Evolutionary conservation across 2,329 filamentous ascomycete genomes (phyloP), one percentile per base, ranked within the genome.

Genomic region (Lasiodiplodia sp.): DNA sequence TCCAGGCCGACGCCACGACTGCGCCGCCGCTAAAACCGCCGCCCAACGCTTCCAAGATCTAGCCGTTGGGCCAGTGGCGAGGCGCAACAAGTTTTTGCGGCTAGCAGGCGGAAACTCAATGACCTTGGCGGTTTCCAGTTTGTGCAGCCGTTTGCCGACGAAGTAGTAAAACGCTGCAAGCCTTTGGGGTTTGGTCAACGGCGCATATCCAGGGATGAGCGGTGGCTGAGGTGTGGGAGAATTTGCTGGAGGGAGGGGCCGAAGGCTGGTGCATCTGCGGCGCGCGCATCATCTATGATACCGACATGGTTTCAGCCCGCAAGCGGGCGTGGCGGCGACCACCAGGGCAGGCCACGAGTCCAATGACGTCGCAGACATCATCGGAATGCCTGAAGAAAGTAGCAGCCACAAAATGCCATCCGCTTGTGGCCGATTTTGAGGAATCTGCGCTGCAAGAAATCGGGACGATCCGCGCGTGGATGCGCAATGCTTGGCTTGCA

Each of bases 401-500:
- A 38, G 11, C 23, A 34, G 28, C 34, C 28, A 47, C 60, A 28
- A 63, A 18, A 28, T 44, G 6, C 21, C 16, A 23, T 34, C 16
- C 25, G 25, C 14, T n/a, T 34, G 23, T 12, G 25, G 40, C 18
- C 25, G 21, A 38, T 14, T 21, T 37, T 7, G 18, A 18, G 51
- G 23, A 53, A 37, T 47, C 52, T 55, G 23, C 3, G 21, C 56
- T 62, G 58, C 40, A 62, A 23, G 28, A 38, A 16, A 21, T 40
- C 63, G 53, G 53, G 65, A 44, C 23, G 65, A 67, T 67, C 40
- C 52, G 65, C 40, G 65, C 65, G 6, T 38, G 18, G 58, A 62
- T 56, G 65, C 31, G 44, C 44, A 57, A 44, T 31, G 12, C 40
- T 58, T 51, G 65, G 51, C 53, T 28, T 7, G 12, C 25, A 53